A percentile compares a stretch with the other conserved stretches of the same genome.
phyloP scores from a whole-genome alignment of 2,329 filamentous ascomycete species.

The Curvularia lunata region DNA sequence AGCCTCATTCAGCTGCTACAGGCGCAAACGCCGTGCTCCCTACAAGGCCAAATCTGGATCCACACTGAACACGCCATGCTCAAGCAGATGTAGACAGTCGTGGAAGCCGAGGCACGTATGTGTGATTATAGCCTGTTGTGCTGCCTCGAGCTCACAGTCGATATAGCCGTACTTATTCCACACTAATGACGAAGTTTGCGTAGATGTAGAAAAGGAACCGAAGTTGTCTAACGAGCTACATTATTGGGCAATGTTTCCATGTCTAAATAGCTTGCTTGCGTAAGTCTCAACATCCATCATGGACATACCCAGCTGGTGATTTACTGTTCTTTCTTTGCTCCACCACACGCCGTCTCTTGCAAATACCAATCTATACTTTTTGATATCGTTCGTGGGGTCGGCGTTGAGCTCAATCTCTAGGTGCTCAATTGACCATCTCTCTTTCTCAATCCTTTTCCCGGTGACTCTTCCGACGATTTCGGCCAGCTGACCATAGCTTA shows the following conservation, averaged over 20 bases:
- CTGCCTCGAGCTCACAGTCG: constrained; percentile 17
- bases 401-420: constrained; percentile 56
- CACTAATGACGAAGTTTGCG: neutral
- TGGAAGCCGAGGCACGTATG: neutral
- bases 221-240: neutral
- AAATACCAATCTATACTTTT: constrained; percentile 69
- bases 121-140: neutral
- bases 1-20: constrained; percentile 22
- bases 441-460: constrained; percentile 53
- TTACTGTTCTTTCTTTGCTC: constrained; percentile 61
- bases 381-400: constrained; percentile 58
- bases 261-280: constrained; percentile 17
- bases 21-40: constrained; percentile 29
- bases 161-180: constrained; percentile 17
- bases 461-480: constrained; percentile 58
- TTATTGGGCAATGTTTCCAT: neutral
- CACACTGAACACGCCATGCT: neutral
- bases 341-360: constrained; percentile 66
- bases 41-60: constrained; percentile 16
- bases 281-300: constrained; percentile 55
- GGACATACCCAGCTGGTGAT: constrained; percentile 56
- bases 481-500: constrained; percentile 63
- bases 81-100: neutral
- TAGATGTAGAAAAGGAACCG: neutral
- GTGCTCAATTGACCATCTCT: constrained; percentile 57